Conservation (phyloP, 2,329 filamentous ascomycete genomes). For the Tolypocladium endophyticum region DNA sequence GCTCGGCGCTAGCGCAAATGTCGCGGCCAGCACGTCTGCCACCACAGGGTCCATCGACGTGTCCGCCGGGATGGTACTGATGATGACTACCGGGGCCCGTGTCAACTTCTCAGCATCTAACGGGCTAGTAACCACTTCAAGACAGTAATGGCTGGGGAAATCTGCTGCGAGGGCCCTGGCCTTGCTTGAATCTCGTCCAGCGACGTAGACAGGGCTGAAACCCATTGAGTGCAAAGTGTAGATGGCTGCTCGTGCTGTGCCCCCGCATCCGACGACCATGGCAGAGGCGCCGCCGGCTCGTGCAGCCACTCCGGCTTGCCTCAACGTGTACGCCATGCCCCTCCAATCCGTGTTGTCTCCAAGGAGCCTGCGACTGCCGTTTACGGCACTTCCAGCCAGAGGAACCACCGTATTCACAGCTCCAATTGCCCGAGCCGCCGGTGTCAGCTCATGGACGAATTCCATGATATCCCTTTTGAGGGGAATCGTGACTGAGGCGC, state of each 20-base stretch:
- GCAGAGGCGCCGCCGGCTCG: conserved; percentile 35
- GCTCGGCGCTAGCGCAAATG: conserved; percentile 30
- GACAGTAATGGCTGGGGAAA: conserved; percentile 65
- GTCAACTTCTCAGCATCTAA: conserved; percentile 36
- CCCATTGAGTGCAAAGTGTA: conserved; percentile 78
- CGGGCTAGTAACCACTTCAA: conserved; percentile 48
- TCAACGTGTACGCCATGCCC: conserved; percentile 77
- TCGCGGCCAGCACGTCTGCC: conserved; percentile 48
- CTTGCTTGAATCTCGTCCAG: conserved; percentile 65
- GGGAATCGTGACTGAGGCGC: conserved; percentile 91
- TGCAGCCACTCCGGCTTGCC: conserved; percentile 49
- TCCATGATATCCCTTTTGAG: conserved; percentile 83
- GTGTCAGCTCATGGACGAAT: conserved; percentile 68
- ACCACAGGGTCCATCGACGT: conserved; percentile 66
- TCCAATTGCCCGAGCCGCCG: conserved; percentile 72
- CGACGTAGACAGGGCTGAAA: conserved; percentile 76
- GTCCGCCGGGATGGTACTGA: conserved; percentile 88
- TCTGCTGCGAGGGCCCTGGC: conserved; percentile 55
- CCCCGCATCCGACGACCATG: conserved; percentile 82
- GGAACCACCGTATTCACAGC: conserved; percentile 91
- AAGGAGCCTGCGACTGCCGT: conserved; percentile 44
- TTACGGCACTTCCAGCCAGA: conserved; percentile 22
- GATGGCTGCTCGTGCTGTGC: conserved; percentile 84
- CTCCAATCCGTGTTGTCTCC: conserved; percentile 96
- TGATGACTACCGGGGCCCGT: conserved; percentile 53